A percentile compares a stretch with the other conserved stretches of the same genome.
phyloP scores from a whole-genome alignment of 495 filamentous ascomycete species.

The Neurospora tetraspora region DNA sequence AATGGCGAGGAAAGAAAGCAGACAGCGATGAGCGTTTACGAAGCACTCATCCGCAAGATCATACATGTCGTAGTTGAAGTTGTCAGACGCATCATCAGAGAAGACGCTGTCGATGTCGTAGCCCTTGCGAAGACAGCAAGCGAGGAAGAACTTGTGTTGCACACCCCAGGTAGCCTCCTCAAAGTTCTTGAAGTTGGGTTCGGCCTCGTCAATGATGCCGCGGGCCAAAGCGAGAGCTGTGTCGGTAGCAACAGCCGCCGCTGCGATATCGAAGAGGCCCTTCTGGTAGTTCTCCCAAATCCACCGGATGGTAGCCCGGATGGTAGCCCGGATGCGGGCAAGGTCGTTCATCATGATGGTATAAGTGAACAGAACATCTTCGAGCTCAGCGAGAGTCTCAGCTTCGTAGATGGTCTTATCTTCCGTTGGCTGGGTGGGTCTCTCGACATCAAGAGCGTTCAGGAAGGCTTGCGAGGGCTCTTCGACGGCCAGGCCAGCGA shows the following conservation, averaged over 20 bases:
- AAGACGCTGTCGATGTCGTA: conserved; percentile 3
- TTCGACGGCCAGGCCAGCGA: conserved; percentile 22
- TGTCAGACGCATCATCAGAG: conserved; percentile 2
- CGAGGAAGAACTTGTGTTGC: conserved; percentile 12
- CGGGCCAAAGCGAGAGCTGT: conserved; percentile 32
- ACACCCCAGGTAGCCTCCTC: conserved; percentile 12
- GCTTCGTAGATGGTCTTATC: conserved; percentile 22
- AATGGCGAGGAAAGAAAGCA: conserved; percentile 14
- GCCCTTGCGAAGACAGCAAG: conserved; percentile 15
- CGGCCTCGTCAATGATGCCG: conserved; percentile 25
- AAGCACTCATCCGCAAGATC: conserved; percentile 19
- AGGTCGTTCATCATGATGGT: conserved; percentile 16
- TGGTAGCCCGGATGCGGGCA: conserved; percentile 7
- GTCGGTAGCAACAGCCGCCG: conserved; percentile 29
- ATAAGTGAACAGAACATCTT: conserved; percentile 17
- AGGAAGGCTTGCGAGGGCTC: conserved; percentile 30
- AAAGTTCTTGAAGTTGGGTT: conserved; percentile 16
- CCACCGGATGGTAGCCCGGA: conserved; percentile 4
- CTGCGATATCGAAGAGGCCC: conserved; percentile 24
- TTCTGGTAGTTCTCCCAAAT: conserved; percentile 20
- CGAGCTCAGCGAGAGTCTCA: conserved; percentile 14
- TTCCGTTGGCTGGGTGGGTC: conserved; percentile 1
- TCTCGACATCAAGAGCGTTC: conserved; percentile 18
- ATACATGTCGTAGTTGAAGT: conserved; percentile 22
- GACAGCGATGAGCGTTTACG: conserved; percentile 10